phyloP scores from a whole-genome alignment of 2,329 filamentous ascomycete species.

The Cytospora piceicola region DNA sequence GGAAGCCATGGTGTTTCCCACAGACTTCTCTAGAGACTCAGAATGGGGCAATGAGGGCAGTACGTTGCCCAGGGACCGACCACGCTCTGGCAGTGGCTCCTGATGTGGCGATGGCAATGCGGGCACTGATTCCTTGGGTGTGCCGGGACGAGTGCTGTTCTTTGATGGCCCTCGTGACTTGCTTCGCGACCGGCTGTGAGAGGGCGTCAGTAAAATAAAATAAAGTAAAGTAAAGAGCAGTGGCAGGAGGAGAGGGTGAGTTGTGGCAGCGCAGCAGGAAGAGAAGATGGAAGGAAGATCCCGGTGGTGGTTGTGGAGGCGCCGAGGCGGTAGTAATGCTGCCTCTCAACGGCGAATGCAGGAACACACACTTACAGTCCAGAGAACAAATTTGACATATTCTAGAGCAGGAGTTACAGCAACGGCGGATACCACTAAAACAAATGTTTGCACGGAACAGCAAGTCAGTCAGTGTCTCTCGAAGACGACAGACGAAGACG shows the following conservation, averaged over 20 bases:
- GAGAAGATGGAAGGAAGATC: not conserved
- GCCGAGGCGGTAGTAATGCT: not conserved
- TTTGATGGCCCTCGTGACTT: slow-evolving; percentile 22
- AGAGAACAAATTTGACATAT: slow-evolving; percentile 40
- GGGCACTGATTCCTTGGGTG: slow-evolving; percentile 22
- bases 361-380: slow-evolving; percentile 32
- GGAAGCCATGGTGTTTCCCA: slow-evolving; percentile 34
- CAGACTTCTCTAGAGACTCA: slow-evolving; percentile 35
- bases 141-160: slow-evolving; percentile 17
- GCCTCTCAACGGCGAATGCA: not conserved
- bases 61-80: slow-evolving; percentile 28
- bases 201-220: slow-evolving; percentile 6
- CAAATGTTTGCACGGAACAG: not conserved
- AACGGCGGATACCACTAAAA: not conserved
- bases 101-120: slow-evolving; percentile 15
- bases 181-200: slow-evolving; percentile 25
- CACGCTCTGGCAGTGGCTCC: slow-evolving; percentile 16
- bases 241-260: not conserved
- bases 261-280: not conserved
- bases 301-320: not conserved
- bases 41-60: slow-evolving; percentile 35
- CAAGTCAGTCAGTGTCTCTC: slow-evolving; percentile 8
- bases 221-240: not conserved
- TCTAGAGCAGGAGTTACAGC: slow-evolving; percentile 15
- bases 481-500: slow-evolving; percentile 17